phyloP scores from a whole-genome alignment of 2,329 filamentous ascomycete genomes.

The Colletotrichum chrysophilum region DNA sequence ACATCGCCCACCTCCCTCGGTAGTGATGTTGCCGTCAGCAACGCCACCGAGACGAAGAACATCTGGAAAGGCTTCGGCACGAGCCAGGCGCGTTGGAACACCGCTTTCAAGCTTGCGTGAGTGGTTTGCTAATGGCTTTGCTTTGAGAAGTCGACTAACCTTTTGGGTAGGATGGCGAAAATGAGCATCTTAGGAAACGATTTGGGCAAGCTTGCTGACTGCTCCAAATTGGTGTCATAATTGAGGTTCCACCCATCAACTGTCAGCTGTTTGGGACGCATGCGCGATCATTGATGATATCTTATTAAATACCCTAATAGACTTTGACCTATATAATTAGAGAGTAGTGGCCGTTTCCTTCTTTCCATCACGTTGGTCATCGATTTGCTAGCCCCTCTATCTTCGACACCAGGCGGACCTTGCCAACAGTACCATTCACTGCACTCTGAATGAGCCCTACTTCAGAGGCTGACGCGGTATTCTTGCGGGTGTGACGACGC shows the following conservation, averaged over 20 bases:
- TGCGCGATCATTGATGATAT: background rate
- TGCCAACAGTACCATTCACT: background rate
- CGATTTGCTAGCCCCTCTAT: background rate
- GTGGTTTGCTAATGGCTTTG: background rate
- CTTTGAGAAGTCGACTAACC: background rate
- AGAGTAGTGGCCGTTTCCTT: background rate
- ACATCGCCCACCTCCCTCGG: background rate
- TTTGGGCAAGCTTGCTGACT: constrained; percentile 1
- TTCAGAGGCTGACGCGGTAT: background rate
- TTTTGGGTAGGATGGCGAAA: background rate
- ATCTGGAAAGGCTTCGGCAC: background rate
- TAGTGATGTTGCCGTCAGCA: background rate
- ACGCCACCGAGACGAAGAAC: background rate
- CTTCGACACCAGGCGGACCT: background rate
- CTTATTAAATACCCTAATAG: background rate
- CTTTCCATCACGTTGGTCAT: background rate
- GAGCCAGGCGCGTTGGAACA: background rate
- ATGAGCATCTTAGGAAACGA: constrained; percentile 12
- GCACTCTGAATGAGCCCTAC: background rate
- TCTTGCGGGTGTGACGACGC: background rate
- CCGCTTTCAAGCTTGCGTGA: constrained; percentile 9
- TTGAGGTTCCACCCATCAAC: fast-evolving
- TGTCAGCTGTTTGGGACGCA: fast-evolving
- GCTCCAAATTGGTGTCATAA: background rate
- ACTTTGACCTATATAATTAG: background rate